phyloP scores from a whole-genome alignment of 1,284 basidiomycete species.

The Acaromyces ingoldii region DNA sequence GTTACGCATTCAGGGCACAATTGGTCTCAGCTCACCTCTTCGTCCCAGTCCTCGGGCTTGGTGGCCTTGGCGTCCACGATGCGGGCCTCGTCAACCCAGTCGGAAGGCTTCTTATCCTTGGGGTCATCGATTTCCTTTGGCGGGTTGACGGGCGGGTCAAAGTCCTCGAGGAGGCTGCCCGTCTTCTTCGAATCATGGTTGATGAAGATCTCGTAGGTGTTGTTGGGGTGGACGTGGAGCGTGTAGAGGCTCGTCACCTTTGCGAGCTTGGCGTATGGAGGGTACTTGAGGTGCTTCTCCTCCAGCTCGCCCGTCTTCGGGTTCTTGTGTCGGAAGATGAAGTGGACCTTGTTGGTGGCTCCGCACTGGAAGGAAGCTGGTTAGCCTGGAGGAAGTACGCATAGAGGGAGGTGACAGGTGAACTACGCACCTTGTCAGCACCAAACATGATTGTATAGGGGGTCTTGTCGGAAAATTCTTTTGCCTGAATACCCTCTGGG shows the following conservation, averaged over 20 bases:
- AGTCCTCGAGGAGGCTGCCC: slow-evolving; percentile 87
- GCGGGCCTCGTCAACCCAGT: slow-evolving; percentile 86
- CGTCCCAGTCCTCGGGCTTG: slow-evolving; percentile 55
- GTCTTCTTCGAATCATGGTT: slow-evolving; percentile 67
- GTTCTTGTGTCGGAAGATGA: slow-evolving; percentile 51
- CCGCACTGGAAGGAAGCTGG: slow-evolving; percentile 32
- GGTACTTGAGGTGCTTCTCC: slow-evolving; percentile 86
- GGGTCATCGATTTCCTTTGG: slow-evolving; percentile 84
- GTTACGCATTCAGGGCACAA: neutral
- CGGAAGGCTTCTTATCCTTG: slow-evolving; percentile 78
- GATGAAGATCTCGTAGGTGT: slow-evolving; percentile 87
- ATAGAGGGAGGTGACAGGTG: neutral
- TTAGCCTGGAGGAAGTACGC: neutral
- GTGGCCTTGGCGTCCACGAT: slow-evolving; percentile 78
- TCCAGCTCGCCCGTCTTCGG: slow-evolving; percentile 61
- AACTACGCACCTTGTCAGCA: slow-evolving; percentile 35
- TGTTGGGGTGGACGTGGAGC: slow-evolving; percentile 79
- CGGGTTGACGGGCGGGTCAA: slow-evolving; percentile 91
- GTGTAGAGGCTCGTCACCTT: slow-evolving; percentile 50
- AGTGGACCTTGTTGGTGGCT: slow-evolving; percentile 50
- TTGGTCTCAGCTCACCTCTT: slow-evolving; percentile 17
- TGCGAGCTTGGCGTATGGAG: slow-evolving; percentile 66
- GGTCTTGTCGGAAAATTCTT: slow-evolving; percentile 49
- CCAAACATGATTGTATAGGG: slow-evolving; percentile 52
- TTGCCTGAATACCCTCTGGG: slow-evolving; percentile 44